Conservation (phyloP, 2,329 filamentous ascomycete genomes). For the Macroventuria anomochaeta region DNA sequence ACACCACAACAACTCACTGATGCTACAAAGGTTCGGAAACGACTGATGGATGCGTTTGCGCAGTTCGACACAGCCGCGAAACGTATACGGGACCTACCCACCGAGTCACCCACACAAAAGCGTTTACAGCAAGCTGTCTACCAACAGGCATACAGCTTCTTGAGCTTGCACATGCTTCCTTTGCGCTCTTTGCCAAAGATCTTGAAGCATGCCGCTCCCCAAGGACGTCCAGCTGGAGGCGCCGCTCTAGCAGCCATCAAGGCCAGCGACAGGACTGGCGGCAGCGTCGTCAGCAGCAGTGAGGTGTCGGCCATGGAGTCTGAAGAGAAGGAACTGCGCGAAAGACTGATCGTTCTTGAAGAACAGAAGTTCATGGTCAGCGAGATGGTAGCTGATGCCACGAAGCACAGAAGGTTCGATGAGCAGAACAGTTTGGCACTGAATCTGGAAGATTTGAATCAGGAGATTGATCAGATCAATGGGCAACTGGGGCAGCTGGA, state of each 20-base stretch:
- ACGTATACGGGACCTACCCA: constrained; percentile 79
- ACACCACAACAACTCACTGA: constrained; percentile 77
- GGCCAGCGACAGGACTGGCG: constrained; percentile 60
- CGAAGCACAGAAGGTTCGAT: constrained; percentile 79
- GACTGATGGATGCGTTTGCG: constrained; percentile 84
- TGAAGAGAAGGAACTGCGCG: constrained; percentile 82
- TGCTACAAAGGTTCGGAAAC: constrained; percentile 86
- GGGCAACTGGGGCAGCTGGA: constrained; percentile 72
- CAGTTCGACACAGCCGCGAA: constrained; percentile 86
- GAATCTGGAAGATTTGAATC: constrained; percentile 82
- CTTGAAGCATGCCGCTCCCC: constrained; percentile 62
- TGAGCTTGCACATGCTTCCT: constrained; percentile 90
- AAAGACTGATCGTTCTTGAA: constrained; percentile 82
- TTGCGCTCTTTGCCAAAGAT: constrained; percentile 64
- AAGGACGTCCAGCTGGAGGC: constrained; percentile 51
- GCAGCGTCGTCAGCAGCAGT: constrained; percentile 63
- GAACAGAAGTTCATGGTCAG: constrained; percentile 90
- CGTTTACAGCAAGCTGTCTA: constrained; percentile 83
- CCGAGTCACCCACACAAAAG: constrained; percentile 73
- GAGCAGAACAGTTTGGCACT: constrained; percentile 80
- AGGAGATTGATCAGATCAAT: constrained; percentile 74
- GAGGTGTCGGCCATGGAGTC: constrained; percentile 73
- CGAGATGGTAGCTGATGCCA: constrained; percentile 81
- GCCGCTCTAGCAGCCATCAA: constrained; percentile 65
- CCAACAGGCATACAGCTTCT: constrained; percentile 78